A percentile compares a stretch with the other conserved stretches of the same genome.
Evolutionary conservation across 805 yeast genomes (phyloP).

Genomic region (Vanderwaltozyma polyspora): DNA sequence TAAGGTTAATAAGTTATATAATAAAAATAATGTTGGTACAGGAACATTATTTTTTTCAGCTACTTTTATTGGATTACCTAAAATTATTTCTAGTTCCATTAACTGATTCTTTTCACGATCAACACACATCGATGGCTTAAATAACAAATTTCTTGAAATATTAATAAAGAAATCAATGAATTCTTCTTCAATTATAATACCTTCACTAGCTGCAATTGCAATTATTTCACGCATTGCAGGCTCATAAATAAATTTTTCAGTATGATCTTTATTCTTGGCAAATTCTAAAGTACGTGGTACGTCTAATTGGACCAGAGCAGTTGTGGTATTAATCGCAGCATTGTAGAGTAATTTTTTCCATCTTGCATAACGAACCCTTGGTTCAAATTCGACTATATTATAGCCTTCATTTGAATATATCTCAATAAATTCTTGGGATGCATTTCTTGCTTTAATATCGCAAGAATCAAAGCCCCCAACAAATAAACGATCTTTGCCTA

Average conservation of each 20-base stretch:
- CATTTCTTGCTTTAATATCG: constrained; percentile 22
- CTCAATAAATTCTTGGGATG: constrained; percentile 30
- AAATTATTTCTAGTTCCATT: constrained; percentile 57
- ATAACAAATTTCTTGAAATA: constrained; percentile 41
- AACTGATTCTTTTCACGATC: constrained; percentile 51
- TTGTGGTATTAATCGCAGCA: constrained; percentile 49
- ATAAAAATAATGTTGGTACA: constrained; percentile 47
- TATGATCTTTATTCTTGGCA: constrained; percentile 30
- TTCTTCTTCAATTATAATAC: constrained; percentile 38
- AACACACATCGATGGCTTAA: constrained; percentile 60
- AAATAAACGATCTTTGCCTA: constrained; percentile 38
- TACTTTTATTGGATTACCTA: constrained; percentile 51
- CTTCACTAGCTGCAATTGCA: constrained; percentile 51
- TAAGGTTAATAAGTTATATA: constrained; percentile 50
- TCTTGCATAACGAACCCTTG: constrained; percentile 39
- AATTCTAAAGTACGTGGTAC: constrained; percentile 38
- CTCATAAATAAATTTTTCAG: constrained; percentile 21
- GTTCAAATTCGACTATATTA: constrained; percentile 31
- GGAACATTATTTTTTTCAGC: constrained; percentile 36
- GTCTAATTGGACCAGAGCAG: constrained; percentile 48
- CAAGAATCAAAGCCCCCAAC: constrained; percentile 41
- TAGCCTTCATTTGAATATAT: constrained; percentile 34
- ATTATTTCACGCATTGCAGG: constrained; percentile 60
- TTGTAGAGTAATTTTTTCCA: constrained; percentile 60
- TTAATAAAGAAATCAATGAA: constrained; percentile 39